Base-by-base conservation (phyloP, 2,329 filamentous ascomycete genomes). In the Cladophialophora yegresii region DNA sequence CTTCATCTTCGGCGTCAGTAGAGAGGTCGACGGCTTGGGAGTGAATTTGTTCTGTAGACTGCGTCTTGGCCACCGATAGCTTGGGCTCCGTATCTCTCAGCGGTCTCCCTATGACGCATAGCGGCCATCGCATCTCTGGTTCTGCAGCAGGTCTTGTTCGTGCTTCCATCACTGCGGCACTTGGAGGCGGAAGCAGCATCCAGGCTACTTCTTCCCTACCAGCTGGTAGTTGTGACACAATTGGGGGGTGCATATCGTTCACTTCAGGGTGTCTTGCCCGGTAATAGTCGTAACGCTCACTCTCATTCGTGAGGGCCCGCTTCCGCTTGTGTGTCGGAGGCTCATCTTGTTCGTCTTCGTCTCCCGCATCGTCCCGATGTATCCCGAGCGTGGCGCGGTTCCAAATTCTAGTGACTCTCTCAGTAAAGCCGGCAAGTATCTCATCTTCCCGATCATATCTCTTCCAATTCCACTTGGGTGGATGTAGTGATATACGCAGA, bases 151-250 rank as follows among this genome's bases (percentile, higher is more conserved):
- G 67, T 30, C 62, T 85, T 40, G 90, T 85, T 75, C 93, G 95
- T 69, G 92, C 93, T 69, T 89, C 90, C 93, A 97, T 97, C 65
- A 96, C 83, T 75, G 89, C 92, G 62, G 93, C 92, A 36, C 89
- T 86, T n/a, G 93, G 93, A 1, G 92, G 92, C 1, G 93, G 93
- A 73, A 96, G 91, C 58, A 96, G 81, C 92, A 97, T 96, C 93
- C 93, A 97, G 73, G 84, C 84, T 61, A 90, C 89, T 65, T 90
- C 91, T 61, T 87, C 86, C 73, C 81, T 86, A 74, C 85, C 87
- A 43, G 82, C 83, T 13, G 88, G 89, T 62, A 85, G 89, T 77
- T 87, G 91, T 75, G 86, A 91, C 66, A 95, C 90, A 58, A 96
- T 88, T 2, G 92, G 91, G 4, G 91, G 91, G 74, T 96, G 91